Evolutionary conservation across 2,329 filamentous ascomycete species (phyloP).

Genomic region (Monilinia polystroma): DNA sequence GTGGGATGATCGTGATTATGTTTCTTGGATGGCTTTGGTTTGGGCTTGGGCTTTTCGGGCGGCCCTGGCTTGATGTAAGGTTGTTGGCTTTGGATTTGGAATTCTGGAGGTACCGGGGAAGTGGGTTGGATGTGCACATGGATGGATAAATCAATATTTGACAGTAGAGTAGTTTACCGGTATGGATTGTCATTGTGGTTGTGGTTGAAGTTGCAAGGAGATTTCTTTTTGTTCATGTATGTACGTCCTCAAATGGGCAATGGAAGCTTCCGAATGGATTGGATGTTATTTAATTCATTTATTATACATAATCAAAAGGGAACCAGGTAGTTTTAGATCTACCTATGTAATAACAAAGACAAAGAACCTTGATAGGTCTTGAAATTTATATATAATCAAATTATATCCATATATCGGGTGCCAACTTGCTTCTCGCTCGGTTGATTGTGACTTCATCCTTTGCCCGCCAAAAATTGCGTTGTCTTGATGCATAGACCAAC

Average conservation of each 20-base stretch:
- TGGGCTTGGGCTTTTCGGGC: too few species aligned
- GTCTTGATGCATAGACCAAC: conserved; percentile 7
- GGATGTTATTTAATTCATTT: background rate
- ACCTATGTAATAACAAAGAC: background rate
- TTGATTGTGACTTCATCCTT: background rate
- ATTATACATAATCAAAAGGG: too few species aligned
- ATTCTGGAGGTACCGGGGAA: too few species aligned
- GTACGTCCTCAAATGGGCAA: too few species aligned
- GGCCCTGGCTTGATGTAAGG: too few species aligned
- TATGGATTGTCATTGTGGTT: background rate
- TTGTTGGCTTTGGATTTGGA: too few species aligned
- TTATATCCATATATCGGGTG: background rate
- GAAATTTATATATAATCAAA: background rate
- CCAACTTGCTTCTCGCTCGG: conserved; percentile 4
- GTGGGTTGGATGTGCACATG: too few species aligned
- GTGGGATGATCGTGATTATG: too few species aligned
- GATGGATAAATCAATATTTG: background rate
- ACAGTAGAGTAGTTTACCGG: background rate
- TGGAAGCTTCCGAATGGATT: background rate
- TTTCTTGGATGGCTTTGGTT: too few species aligned
- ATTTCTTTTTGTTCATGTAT: background rate
- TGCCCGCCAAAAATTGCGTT: background rate
- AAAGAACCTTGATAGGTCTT: background rate
- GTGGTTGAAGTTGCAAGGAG: background rate
- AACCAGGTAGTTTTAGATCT: background rate